Conservation (phyloP, 2,329 filamentous ascomycete genomes). For the Aspergillus eucalypticola region DNA sequence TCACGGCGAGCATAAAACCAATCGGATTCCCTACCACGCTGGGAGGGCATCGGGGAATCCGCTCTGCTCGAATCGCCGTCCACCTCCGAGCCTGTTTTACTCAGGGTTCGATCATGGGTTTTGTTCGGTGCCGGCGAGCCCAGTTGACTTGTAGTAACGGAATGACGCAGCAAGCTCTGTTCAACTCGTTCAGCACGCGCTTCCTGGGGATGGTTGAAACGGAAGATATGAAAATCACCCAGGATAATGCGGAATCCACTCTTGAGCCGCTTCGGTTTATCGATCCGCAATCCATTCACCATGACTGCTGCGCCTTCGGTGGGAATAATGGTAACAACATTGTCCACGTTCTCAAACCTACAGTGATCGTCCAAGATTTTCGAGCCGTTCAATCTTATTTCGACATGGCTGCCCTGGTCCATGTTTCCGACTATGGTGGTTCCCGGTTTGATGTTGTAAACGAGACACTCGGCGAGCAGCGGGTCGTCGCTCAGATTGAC, state of each 20-base stretch:
- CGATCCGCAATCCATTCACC: slow-evolving; percentile 91
- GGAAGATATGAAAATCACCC: slow-evolving; percentile 97
- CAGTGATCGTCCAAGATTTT: slow-evolving; percentile 93
- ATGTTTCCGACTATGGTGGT: slow-evolving; percentile 93
- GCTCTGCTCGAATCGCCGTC: slow-evolving; percentile 71
- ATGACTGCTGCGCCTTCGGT: slow-evolving; percentile 93
- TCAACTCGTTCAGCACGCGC: slow-evolving; percentile 89
- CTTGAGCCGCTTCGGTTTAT: slow-evolving; percentile 79
- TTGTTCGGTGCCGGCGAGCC: slow-evolving; percentile 64
- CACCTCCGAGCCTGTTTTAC: slow-evolving; percentile 74
- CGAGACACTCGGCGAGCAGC: slow-evolving; percentile 88
- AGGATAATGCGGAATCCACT: slow-evolving; percentile 94
- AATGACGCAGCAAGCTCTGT: slow-evolving; percentile 83
- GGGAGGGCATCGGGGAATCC: slow-evolving; percentile 73
- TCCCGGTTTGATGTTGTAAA: slow-evolving; percentile 97
- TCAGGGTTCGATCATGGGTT: slow-evolving; percentile 76
- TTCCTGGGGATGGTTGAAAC: slow-evolving; percentile 97
- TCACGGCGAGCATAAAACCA: slow-evolving; percentile 93
- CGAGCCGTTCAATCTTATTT: slow-evolving; percentile 90
- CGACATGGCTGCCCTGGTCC: slow-evolving; percentile 77
- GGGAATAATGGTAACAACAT: slow-evolving; percentile 86
- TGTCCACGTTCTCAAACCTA: slow-evolving; percentile 89
- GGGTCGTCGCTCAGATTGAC: slow-evolving; percentile 97
- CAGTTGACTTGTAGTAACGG: slow-evolving; percentile 65
- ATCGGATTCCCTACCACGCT: slow-evolving; percentile 74